Evolutionary conservation across 2,329 filamentous ascomycete species (phyloP), one percentile per base, ranked within the genome.

Genomic region (Monilinia vaccinii-corymbosi): DNA sequence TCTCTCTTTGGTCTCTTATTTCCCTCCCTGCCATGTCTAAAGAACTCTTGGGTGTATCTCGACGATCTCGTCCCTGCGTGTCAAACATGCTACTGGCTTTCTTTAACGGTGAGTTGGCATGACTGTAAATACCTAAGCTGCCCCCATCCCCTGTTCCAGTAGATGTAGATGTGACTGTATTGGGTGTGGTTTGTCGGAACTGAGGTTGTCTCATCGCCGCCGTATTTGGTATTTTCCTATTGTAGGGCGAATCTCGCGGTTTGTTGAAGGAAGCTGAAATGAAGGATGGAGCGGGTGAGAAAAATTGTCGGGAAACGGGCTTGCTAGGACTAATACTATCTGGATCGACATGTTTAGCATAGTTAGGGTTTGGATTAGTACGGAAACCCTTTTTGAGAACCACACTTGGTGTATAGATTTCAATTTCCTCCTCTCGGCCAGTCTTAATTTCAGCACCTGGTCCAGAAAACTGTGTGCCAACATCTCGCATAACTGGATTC

Each of bases 331-430:
- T 69, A 63, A 34, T 68, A 67, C 76, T 77, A 50, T 92, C 85
- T 0, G 88, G 85, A 67, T 92, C 85, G 64, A 91, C 81, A 66
- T 91, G 84, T 61, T 81, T 82, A 36, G 82, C 75, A 70, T 94
- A 94, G 71, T 88, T 90, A 0, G 88, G 86, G 71, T 97, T 97
- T 5, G 90, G 87, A 61, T 91, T 89, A 1, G 88, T 89, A 64
- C 84, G 81, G 73, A 96, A 97, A 1, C 84, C 84, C 49, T 89
- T 86, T 62, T 87, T 87, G 66, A 96, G 78, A 51, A 84, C 74
- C 0, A 83, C 82, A 1, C 78, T 79, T 1, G 83, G 83, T 1
- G 80, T 83, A 28, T 84, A 86, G 18, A 80, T 79, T 46, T 86
- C 81, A 23, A 88, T 80, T 64, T 68, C 72, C 63, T 74, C 71